Conservation (phyloP, 345 rosid genomes). For the Populus simonii region DNA sequence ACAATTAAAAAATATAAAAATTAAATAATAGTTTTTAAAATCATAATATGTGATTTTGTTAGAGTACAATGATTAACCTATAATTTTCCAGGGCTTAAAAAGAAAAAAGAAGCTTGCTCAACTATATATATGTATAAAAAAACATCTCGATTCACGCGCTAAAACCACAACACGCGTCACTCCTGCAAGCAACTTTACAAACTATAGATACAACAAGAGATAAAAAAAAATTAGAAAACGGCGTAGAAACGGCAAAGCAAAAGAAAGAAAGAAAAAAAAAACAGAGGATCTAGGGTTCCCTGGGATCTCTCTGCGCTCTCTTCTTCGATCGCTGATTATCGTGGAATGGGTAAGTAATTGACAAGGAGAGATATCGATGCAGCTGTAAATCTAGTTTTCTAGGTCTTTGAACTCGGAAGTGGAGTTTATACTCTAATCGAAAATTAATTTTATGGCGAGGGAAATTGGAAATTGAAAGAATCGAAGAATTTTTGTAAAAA, state of each 20-base stretch:
- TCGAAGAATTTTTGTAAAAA: conserved; percentile 50
- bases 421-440: not conserved
- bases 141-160: not conserved
- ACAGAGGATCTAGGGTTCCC: conserved; percentile 68
- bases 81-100: not conserved
- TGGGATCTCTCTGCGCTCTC: conserved; percentile 37
- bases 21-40: too few relatives aligned
- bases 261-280: not conserved
- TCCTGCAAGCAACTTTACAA: not conserved
- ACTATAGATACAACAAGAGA: not conserved
- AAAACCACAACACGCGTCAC: not conserved
- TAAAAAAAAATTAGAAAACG: not conserved
- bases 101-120: too few relatives aligned
- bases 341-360: conserved; percentile 20
- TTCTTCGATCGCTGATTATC: conserved; percentile 4
- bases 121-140: too few relatives aligned
- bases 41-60: too few relatives aligned
- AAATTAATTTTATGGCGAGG: conserved; percentile 3
- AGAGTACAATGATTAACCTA: not conserved
- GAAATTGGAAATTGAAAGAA: conserved; percentile 22
- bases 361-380: not conserved
- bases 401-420: conserved; percentile 22
- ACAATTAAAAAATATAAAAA: too few relatives aligned
- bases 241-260: conserved; percentile 24
- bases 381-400: conserved; percentile 11